Evolutionary conservation across 306 rosid genomes (phyloP), one percentile per base, ranked within the genome.

Genomic region (Castanea sativa): DNA sequence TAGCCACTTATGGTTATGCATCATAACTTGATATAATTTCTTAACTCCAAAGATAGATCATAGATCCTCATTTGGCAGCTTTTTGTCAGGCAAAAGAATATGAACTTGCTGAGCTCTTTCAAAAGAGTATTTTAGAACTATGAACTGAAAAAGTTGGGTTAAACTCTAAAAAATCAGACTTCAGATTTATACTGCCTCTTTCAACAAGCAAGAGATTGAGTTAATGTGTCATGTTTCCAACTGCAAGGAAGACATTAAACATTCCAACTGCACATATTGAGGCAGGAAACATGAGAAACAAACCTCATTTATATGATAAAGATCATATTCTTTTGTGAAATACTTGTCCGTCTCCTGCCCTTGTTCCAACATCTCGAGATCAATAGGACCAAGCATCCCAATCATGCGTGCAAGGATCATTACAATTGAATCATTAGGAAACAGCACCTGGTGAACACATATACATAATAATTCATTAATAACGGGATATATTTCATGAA

Each of bases 321-420:
- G 91, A 80, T 96, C 99, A 78, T 89, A 87, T 79, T 91, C 98
- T 77, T 90, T 84, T 58, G 98, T 91, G 88, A 96, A 96, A 87
- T 90, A 96, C 86, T 96, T 96, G 87, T 85, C 86, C n/a, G 99
- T 86, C 65, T 93, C 97, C 75, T 89, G 93, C 63, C 97, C 99
- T 71, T 69, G 88, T 71, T 79, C 89, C 85, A 93, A 82, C 99
- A 96, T 93, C 73, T 96, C 93, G 73, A 90, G 75, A 81, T 93
- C 96, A 19, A 96, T 82, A 68, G 97, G 92, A 79, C 99, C 99
- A 27, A 96, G 76, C 88, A 93, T 82, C 74, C 98, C 97, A 59
- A 91, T 85, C 88, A 96, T 90, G 53, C 94, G 98, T 0, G 97
- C 94, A 4, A 96, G 94, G 78, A 96, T 96, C 89, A 89, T 85